Percentiles rank a stretch among this genome's conserved stretches.
Evolutionary conservation across 148 eudicot genomes (phyloP).

Genomic region (Camellia lanceoleosa): DNA sequence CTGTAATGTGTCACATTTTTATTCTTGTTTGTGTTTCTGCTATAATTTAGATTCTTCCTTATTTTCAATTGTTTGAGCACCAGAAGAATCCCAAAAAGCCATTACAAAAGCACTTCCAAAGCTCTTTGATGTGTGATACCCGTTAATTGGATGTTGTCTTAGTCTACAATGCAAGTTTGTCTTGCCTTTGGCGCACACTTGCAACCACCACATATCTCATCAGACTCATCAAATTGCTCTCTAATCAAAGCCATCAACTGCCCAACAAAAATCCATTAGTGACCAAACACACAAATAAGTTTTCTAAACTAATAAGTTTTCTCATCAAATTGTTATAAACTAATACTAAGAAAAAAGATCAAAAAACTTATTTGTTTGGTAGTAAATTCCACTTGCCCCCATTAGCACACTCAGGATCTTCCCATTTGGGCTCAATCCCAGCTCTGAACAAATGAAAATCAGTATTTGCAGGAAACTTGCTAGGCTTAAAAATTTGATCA

Average conservation of each 20-base stretch:
- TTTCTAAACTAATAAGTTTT: background rate
- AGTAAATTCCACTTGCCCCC: conserved; percentile 98
- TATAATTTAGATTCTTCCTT: conserved; percentile 1
- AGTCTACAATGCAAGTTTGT: conserved; percentile 88
- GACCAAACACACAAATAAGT: background rate
- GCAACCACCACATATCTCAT: conserved; percentile 98
- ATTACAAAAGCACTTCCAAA: conserved; percentile 84
- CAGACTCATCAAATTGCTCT: conserved; percentile 89
- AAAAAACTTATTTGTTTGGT: conserved; percentile 53
- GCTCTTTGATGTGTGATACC: conserved; percentile 54
- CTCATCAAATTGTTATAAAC: conserved; percentile 1
- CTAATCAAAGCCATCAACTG: conserved; percentile 94
- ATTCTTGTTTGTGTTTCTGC: background rate
- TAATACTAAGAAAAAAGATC: conserved; percentile 25
- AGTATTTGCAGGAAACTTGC: conserved; percentile 66
- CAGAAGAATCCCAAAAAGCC: conserved; percentile 90
- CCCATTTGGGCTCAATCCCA: conserved; percentile 98
- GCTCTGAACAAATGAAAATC: conserved; percentile 92
- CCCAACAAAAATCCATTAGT: conserved; percentile 16
- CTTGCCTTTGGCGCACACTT: conserved; percentile 77
- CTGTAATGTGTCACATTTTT: background rate
- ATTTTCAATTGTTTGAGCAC: conserved; percentile 71
- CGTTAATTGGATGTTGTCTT: conserved; percentile 57
- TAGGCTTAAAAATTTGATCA: conserved; percentile 82
- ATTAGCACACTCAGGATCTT: conserved; percentile 95